Conservation (phyloP, 2,329 filamentous ascomycete genomes). For the Annulohypoxylon truncatum region DNA sequence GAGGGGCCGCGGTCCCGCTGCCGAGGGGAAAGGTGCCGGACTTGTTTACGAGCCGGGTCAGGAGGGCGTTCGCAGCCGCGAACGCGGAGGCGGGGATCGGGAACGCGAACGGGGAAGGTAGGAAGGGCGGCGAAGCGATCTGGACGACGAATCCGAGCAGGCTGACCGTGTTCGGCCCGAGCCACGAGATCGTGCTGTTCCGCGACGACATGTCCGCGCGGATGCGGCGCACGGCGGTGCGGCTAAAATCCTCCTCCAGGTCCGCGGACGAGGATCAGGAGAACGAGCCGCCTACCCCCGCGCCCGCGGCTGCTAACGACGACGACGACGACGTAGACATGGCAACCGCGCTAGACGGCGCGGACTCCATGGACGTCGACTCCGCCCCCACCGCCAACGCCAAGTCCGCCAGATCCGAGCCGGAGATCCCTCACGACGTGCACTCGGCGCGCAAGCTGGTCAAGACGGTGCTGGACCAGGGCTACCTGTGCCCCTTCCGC, state of each 20-base stretch:
- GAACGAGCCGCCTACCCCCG: slow-evolving; percentile 46
- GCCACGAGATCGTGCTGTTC: slow-evolving; percentile 87
- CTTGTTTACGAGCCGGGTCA: slow-evolving; percentile 88
- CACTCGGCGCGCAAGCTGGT: slow-evolving; percentile 80
- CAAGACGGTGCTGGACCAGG: slow-evolving; percentile 92
- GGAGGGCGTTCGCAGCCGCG: slow-evolving; percentile 81
- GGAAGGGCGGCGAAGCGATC: slow-evolving; percentile 72
- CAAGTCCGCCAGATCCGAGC: slow-evolving; percentile 19
- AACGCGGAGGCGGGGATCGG: slow-evolving; percentile 72
- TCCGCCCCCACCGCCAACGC: slow-evolving; percentile 32
- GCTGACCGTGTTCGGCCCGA: slow-evolving; percentile 85
- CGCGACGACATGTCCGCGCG: slow-evolving; percentile 87
- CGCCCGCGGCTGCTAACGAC: no score
- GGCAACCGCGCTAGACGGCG: slow-evolving; percentile 45
- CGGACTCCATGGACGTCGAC: slow-evolving; percentile 60
- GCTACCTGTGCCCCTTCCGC: slow-evolving; percentile 87
- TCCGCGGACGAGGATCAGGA: slow-evolving; percentile 47
- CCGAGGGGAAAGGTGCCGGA: slow-evolving; percentile 82
- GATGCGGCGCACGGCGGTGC: slow-evolving; percentile 79
- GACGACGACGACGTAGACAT: slow-evolving; percentile 51
- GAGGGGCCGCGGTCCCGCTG: slow-evolving; percentile 76
- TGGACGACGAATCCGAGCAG: slow-evolving; percentile 92
- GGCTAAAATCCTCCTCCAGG: slow-evolving; percentile 66
- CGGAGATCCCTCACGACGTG: slow-evolving; percentile 60
- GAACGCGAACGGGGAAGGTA: slow-evolving; percentile 25